Evolutionary conservation across 164 flowering plant genomes (phyloP), one percentile per base, ranked within the genome.

Genomic region (Vitis riparia): DNA sequence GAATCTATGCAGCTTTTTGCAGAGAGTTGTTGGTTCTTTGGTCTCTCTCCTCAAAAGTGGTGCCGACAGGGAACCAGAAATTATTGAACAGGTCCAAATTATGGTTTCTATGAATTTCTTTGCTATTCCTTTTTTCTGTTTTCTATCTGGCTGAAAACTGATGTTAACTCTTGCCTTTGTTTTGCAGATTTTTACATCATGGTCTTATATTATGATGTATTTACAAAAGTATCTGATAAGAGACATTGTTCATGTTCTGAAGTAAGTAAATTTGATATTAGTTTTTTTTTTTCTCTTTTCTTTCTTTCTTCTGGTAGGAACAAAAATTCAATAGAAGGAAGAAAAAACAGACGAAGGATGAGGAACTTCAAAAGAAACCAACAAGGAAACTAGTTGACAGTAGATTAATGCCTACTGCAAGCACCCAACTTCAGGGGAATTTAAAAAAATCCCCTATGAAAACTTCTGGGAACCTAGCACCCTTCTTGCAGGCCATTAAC

Each of bases 1-100:
- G 50, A 51, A 55, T 62, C 11, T 13, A 57, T 62, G 65, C 84
- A 93, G 99, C 5, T 88, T 89, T 79, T 75, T 95, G 58, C 88
- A 73, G 51, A 81, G 77, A 72, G 64, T 95, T 56, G 76, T 72
- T 11, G 86, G 84, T 73, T 73, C 92, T 19, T 53, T 86, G 29
- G 82, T 76, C 14, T 62, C 66, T 69, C 92, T 95, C n/a, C 92
- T 95, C 59, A 63, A 86, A 78, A 77, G 73, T 80, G 99, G 98
- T 66, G 98, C 89, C 68, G 97, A 93, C 64, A 84, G 84, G 75
- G 98, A 93, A 61, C 92, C 99, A 11, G 99, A 95, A 57, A 83
- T 87, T 59, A 81, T 93, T 73, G 94, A 93, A 77, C 97, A 91
- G 97, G 99, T 93, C 15, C 62, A 53, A 19, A 55, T 13, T 29